These are phyloP conservation scores for Ceratocystis alfenasii DNA, from an alignment of 2,329 filamentous ascomycete species.

Conservation along the genomic window DNA sequence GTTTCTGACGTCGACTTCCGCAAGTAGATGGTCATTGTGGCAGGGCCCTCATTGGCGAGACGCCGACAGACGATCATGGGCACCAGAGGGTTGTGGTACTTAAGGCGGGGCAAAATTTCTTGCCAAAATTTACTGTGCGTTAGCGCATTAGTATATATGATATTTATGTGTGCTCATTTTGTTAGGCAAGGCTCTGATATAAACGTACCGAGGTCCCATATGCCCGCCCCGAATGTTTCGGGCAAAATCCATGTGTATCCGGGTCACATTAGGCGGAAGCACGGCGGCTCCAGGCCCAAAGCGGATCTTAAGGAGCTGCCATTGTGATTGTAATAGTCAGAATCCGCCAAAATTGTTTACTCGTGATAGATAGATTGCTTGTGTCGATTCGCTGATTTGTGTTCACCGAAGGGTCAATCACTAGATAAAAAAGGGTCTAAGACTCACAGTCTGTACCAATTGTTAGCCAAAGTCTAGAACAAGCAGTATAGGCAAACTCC, in stretches of 20 bases:
- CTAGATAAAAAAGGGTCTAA: not conserved
- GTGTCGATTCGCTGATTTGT: not conserved
- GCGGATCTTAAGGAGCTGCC: slow-evolving; percentile 60
- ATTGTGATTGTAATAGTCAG: slow-evolving; percentile 22
- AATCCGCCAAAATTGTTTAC: not conserved
- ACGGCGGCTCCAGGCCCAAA: slow-evolving; percentile 73
- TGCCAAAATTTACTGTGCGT: slow-evolving; percentile 72
- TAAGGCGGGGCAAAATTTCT: slow-evolving; percentile 68
- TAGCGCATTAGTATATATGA: not conserved
- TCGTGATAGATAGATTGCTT: not conserved
- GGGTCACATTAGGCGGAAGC: slow-evolving; percentile 62
- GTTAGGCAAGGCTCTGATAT: slow-evolving; percentile 23
- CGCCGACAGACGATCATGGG: slow-evolving; percentile 72
- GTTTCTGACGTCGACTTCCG: slow-evolving; percentile 30
- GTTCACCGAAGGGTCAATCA: too few relatives aligned
- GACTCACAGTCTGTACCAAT: slow-evolving; percentile 2
- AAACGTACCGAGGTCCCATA: slow-evolving; percentile 55
- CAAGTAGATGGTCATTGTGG: slow-evolving; percentile 56
- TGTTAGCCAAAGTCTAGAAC: not conserved
- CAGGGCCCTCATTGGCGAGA: slow-evolving; percentile 41
- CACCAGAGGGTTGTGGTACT: slow-evolving; percentile 83
- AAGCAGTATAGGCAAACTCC: not conserved
- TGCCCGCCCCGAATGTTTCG: slow-evolving; percentile 51
- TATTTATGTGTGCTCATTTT: slow-evolving; percentile 22
- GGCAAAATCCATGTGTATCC: slow-evolving; percentile 65